Base-by-base conservation (phyloP, 768 basidiomycete genomes). In the Pulveroboletus sp. region DNA sequence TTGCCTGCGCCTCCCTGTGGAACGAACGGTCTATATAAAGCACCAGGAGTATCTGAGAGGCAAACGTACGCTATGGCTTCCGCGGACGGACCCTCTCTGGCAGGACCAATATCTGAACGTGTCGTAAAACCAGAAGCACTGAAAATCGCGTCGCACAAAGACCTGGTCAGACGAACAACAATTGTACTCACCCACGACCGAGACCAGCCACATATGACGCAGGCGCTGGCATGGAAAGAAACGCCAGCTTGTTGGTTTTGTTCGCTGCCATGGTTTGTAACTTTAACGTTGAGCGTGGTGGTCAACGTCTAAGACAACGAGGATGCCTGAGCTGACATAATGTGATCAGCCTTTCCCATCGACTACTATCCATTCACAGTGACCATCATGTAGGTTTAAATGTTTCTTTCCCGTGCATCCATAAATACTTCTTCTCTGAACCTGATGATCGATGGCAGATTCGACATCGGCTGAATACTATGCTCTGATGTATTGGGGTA, bases 181-280 rank as follows among this genome's bases (percentile, higher is more conserved):
- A 6, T 9, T 11, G 16, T 39, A 72, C 87, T 51, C 58, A 94
- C 88, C 94, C 95, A 76, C 94, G 84, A 70, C 95, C 94, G 27
- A 97, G 85, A 86, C 97, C 97, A 57, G 95, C 97, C 32, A 98
- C 97, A 68, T 97, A 98, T 1, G 92, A 94, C 0, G 95, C 90
- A 34, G 94, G 94, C 24, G 94, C 94, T 3, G 90, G 87, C 87
- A 91, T 91, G 3, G 88, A 89, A 62, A 93, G 61, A 63, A 93
- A 93, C 0, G 90, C 90, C 62, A 93, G 72, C 69, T 91, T 91
- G 65, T 91, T 91, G 60, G 90, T 90, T 13, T 81, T 71, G 62
- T 71, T 72, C 2, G 75, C 60, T 21, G 74, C 72, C 75, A 78
- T 77, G 27, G 17, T 59, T 36, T 16, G 33, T 27, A 27, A 27